Evolutionary conservation across 2,329 filamentous ascomycete species (phyloP).

Genomic region (Neonectria ditissima): DNA sequence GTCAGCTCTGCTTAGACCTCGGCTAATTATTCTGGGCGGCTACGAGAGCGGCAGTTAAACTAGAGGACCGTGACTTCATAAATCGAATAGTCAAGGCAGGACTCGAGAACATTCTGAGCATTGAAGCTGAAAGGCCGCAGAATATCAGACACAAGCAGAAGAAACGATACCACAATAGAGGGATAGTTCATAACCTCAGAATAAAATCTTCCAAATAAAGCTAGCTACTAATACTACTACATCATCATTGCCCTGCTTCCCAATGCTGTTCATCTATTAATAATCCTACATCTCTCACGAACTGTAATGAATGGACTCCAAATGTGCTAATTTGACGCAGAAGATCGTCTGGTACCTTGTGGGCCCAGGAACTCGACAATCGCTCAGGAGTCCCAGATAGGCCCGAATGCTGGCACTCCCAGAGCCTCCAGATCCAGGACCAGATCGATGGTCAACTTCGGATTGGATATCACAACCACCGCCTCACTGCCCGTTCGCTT

Average conservation of each 20-base stretch:
- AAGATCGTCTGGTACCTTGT: neutral
- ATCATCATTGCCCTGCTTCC: neutral
- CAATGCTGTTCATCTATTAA: neutral
- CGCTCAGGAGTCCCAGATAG: conserved; percentile 69
- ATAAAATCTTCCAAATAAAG: neutral
- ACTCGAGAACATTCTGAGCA: too few species aligned
- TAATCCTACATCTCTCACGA: neutral
- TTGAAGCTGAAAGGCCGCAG: too few species aligned
- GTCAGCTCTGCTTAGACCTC: neutral
- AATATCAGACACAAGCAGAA: neutral
- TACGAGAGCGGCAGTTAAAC: neutral
- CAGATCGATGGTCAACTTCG: conserved; percentile 69
- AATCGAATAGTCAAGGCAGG: neutral
- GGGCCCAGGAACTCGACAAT: neutral
- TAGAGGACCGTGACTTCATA: neutral
- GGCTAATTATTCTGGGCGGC: neutral
- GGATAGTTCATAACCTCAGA: neutral
- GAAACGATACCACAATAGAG: neutral
- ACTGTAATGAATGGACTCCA: neutral
- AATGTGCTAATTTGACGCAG: neutral
- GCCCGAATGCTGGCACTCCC: conserved; percentile 73
- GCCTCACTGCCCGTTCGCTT: conserved; percentile 69
- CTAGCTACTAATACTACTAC: neutral
- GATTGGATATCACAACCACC: conserved; percentile 77
- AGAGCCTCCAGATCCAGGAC: conserved; percentile 73